Percentiles rank a stretch among this genome's conserved stretches.
phyloP scores from a whole-genome alignment of 2,329 filamentous ascomycete genomes.

The Triangularia verruculosa region DNA sequence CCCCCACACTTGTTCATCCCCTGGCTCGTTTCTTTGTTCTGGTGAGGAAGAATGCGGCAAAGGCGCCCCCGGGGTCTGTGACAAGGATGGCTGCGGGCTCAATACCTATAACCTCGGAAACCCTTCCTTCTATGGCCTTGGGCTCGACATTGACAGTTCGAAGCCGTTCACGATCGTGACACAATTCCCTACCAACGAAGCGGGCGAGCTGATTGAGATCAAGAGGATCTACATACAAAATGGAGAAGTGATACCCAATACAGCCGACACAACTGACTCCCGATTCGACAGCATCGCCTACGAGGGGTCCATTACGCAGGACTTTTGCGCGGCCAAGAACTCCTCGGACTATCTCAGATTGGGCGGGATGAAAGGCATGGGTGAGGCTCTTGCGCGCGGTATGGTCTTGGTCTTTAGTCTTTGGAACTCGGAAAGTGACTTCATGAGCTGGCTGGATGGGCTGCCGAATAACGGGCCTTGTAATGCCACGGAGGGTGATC shows the following conservation, averaged over 20 bases:
- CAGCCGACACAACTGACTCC: background rate
- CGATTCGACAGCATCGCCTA: background rate
- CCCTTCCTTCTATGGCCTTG: constrained; percentile 34
- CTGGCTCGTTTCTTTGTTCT: constrained; percentile 43
- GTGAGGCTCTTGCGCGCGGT: constrained; percentile 41
- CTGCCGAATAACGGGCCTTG: constrained; percentile 41
- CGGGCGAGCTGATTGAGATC: constrained; percentile 41
- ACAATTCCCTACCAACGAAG: constrained; percentile 41
- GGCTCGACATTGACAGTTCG: constrained; percentile 28
- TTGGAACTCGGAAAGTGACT: constrained; percentile 46
- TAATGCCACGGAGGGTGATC: constrained; percentile 45
- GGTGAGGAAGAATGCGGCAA: constrained; percentile 30
- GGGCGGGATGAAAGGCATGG: constrained; percentile 52
- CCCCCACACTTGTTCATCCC: constrained; percentile 47
- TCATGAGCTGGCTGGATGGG: constrained; percentile 52
- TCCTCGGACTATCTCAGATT: constrained; percentile 40
- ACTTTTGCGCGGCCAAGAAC: constrained; percentile 17
- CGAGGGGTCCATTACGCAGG: constrained; percentile 33
- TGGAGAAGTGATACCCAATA: constrained; percentile 39
- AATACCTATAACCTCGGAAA: constrained; percentile 36
- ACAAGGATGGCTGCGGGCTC: constrained; percentile 40
- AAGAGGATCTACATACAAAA: constrained; percentile 47
- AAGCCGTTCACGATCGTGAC: constrained; percentile 42
- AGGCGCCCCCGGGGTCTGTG: constrained; percentile 32
- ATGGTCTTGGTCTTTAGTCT: constrained; percentile 49